phyloP scores from a whole-genome alignment of 1,284 basidiomycete genomes.

The Ustilago xerochloae region DNA sequence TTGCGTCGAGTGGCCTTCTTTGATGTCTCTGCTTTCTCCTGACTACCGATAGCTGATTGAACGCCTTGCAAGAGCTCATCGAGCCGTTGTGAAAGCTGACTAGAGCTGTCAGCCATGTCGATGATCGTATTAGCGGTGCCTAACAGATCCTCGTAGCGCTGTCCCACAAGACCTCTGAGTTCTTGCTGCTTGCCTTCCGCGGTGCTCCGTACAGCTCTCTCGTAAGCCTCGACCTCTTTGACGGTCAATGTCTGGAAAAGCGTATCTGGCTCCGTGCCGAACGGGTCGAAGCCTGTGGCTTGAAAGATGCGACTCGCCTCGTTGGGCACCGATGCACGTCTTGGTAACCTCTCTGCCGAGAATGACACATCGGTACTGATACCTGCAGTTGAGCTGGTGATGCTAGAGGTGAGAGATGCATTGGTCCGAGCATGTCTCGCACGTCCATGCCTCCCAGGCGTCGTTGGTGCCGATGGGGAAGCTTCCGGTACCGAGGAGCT shows the following conservation, averaged over 20 bases:
- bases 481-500: neutral
- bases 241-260: slow-evolving; percentile 41
- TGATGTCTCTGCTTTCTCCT: slow-evolving; percentile 7
- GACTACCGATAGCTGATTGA: slow-evolving; percentile 5
- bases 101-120: slow-evolving; percentile 52
- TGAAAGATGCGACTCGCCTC: slow-evolving; percentile 38
- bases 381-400: slow-evolving; percentile 6
- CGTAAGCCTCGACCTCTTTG: slow-evolving; percentile 50
- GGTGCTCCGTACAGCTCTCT: slow-evolving; percentile 20
- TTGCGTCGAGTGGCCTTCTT: slow-evolving; percentile 16
- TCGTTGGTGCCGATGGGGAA: neutral
- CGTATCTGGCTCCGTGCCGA: slow-evolving; percentile 46
- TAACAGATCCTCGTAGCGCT: slow-evolving; percentile 58
- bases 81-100: slow-evolving; percentile 40
- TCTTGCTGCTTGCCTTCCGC: slow-evolving; percentile 50
- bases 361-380: slow-evolving; percentile 5
- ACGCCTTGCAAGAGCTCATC: slow-evolving; percentile 24
- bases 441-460: slow-evolving; percentile 24
- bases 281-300: slow-evolving; percentile 42
- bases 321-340: slow-evolving; percentile 15
- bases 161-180: slow-evolving; percentile 51
- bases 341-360: neutral
- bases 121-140: slow-evolving; percentile 59
- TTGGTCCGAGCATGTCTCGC: slow-evolving; percentile 40
- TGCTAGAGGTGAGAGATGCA: slow-evolving; percentile 46